Percentiles rank a stretch among this genome's conserved stretches.
Conservation (phyloP, 75 land plant genomes). For the Selaginella moellendorffii region DNA sequence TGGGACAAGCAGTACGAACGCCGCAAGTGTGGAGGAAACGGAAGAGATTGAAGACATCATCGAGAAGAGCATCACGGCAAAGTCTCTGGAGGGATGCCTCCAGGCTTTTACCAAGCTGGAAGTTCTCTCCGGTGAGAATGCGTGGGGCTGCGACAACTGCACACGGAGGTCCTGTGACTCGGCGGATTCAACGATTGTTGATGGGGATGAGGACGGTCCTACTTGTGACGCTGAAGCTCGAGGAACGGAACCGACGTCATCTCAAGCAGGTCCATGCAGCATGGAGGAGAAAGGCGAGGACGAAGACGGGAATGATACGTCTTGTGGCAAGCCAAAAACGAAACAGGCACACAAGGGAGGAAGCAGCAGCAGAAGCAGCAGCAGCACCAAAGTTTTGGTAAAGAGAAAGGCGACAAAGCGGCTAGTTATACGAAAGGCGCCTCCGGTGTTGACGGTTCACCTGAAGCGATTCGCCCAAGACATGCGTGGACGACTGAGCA, state of each 20-base stretch:
- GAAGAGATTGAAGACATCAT: slow-evolving; percentile 48
- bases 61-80: slow-evolving; percentile 33
- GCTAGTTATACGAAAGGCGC: slow-evolving; percentile 52
- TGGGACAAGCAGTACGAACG: no score
- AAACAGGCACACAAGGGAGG: not conserved
- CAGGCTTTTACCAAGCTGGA: slow-evolving; percentile 59
- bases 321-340: not conserved
- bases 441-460: slow-evolving; percentile 71
- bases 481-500: slow-evolving; percentile 69
- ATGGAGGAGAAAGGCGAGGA: no score
- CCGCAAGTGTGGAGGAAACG: slow-evolving; percentile 8
- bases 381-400: slow-evolving; percentile 15
- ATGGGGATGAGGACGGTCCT: no score
- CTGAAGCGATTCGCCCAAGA: slow-evolving; percentile 84
- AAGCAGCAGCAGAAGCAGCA: slow-evolving; percentile 11
- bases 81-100: slow-evolving; percentile 66
- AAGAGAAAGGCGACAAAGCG: slow-evolving; percentile 71
- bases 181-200: no score
- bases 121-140: slow-evolving; percentile 68
- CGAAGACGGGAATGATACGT: not conserved
- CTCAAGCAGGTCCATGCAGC: no score
- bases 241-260: no score
- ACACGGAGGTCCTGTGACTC: no score
- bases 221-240: no score
- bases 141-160: slow-evolving; percentile 83